A percentile compares a stretch with the other conserved stretches of the same genome.
Conservation (phyloP, 768 basidiomycete species). For the Cystobasidium tubakii region DNA sequence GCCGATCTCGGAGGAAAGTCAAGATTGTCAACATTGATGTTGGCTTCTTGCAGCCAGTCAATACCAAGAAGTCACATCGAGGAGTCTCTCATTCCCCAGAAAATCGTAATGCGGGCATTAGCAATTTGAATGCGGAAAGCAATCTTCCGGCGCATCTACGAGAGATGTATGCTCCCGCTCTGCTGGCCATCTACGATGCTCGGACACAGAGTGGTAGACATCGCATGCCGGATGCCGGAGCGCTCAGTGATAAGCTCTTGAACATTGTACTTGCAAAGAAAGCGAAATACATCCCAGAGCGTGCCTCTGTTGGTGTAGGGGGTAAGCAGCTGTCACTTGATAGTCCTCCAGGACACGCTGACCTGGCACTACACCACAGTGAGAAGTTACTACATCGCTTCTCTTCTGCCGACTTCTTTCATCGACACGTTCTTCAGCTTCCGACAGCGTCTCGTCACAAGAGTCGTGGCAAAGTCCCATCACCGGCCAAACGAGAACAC, state of each 20-base stretch:
- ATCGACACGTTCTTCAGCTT: conserved; percentile 31
- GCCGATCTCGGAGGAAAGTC: background rate
- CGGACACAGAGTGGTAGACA: background rate
- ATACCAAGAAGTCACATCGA: background rate
- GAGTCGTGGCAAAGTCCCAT: background rate
- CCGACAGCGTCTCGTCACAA: background rate
- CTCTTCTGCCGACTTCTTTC: conserved; percentile 18
- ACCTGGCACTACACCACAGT: conserved; percentile 14
- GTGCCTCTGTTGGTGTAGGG: conserved; percentile 16
- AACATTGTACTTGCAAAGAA: background rate
- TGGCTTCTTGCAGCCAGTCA: conserved; percentile 30
- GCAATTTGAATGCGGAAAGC: background rate
- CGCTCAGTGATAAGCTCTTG: background rate
- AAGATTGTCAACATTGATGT: conserved; percentile 28
- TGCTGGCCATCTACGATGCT: background rate
- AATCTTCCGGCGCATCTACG: conserved; percentile 9
- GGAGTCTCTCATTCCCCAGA: conserved; percentile 22
- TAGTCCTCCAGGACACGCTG: background rate
- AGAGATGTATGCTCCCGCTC: conserved; percentile 21
- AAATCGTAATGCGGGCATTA: background rate
- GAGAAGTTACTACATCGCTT: conserved; percentile 25
- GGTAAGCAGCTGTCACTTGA: background rate
- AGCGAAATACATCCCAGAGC: background rate
- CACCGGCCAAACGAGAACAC: background rate
- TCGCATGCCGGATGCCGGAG: background rate